Conservation (phyloP, 148 eudicot genomes). For the Nepenthes gracilis region DNA sequence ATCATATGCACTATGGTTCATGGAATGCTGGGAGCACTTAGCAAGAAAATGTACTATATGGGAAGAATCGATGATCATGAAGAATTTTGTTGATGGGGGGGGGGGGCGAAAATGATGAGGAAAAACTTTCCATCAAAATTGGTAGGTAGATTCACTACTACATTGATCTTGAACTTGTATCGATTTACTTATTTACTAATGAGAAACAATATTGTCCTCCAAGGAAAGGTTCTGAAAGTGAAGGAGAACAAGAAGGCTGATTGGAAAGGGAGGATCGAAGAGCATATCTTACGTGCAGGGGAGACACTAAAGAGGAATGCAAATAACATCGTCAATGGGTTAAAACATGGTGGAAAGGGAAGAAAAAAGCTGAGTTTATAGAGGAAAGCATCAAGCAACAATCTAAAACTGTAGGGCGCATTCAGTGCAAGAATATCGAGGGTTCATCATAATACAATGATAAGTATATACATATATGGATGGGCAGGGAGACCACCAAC, state of each 20-base stretch:
- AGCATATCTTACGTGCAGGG: slow-evolving; percentile 31
- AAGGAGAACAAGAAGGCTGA: slow-evolving; percentile 35
- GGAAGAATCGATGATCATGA: slow-evolving; percentile 74
- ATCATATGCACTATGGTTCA: slow-evolving; percentile 13
- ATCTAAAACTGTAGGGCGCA: slow-evolving; percentile 35
- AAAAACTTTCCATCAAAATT: slow-evolving; percentile 54
- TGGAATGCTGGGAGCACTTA: slow-evolving; percentile 98
- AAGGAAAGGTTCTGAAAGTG: slow-evolving; percentile 59
- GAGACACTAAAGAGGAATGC: slow-evolving; percentile 41
- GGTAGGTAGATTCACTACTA: slow-evolving; percentile 26
- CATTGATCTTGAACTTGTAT: neutral
- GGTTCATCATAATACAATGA: too few relatives aligned
- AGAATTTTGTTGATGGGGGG: slow-evolving; percentile 48
- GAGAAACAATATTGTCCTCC: slow-evolving; percentile 6
- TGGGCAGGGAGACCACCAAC: too few relatives aligned
- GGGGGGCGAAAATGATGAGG: slow-evolving; percentile 56
- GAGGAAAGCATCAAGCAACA: slow-evolving; percentile 37
- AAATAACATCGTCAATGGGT: slow-evolving; percentile 22
- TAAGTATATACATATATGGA: too few relatives aligned
- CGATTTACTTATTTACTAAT: slow-evolving; percentile 7
- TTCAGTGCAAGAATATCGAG: neutral
- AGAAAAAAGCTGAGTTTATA: slow-evolving; percentile 19
- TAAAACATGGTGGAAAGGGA: slow-evolving; percentile 59
- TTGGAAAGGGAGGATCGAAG: slow-evolving; percentile 57
- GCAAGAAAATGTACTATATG: slow-evolving; percentile 93